Base-by-base conservation (phyloP, 805 yeast species). In the Teunomyces cretensis region DNA sequence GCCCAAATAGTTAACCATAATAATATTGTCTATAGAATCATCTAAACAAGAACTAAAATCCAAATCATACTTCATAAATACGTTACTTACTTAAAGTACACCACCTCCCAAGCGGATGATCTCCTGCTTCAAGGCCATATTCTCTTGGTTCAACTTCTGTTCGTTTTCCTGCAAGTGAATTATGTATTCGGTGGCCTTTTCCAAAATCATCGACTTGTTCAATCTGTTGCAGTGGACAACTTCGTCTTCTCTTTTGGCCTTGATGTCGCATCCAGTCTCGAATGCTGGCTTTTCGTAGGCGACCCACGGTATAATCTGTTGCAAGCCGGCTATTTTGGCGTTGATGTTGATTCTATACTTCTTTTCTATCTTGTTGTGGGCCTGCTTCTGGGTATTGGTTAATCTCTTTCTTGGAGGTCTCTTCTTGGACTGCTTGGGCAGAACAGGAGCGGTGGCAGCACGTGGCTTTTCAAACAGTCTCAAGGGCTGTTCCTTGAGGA, bases 331-430 rank as follows among this genome's bases (percentile, higher is more conserved):
- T 45, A 84, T 84, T 60, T 83, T 84, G 9, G 86, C 79, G 58
- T 84, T 84, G 60, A 84, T 83, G 61, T 84, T 84, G 48, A 82
- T 83, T 59, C 89, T 69, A 61, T 84, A 84, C 47, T 83, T 76
- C 58, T 84, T 81, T 57, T 84, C 90, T 50, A 84, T 82, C 62
- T 79, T 80, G 65, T 84, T 84, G 58, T 84, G 91, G 0, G 88
- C 88, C 54, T 80, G 80, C 53, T 83, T 81, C 63, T 84, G 89
- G 52, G 75, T 73, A 5, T 72, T 70, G 7, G 84, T 78, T 44
- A 79, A 60, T 61, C 81, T 72, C 63, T 80, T 79, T 58, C 83
- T 65, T 38, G 78, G 77, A 27, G 41, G 42, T 28, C 47, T 30
- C 37, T n/a, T 35, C 30, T 36, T 19, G 17, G 45, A n/a, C 19